Evolutionary conservation across 179 eudicot species (phyloP).

Genomic region (Monotropa hypopitys): DNA sequence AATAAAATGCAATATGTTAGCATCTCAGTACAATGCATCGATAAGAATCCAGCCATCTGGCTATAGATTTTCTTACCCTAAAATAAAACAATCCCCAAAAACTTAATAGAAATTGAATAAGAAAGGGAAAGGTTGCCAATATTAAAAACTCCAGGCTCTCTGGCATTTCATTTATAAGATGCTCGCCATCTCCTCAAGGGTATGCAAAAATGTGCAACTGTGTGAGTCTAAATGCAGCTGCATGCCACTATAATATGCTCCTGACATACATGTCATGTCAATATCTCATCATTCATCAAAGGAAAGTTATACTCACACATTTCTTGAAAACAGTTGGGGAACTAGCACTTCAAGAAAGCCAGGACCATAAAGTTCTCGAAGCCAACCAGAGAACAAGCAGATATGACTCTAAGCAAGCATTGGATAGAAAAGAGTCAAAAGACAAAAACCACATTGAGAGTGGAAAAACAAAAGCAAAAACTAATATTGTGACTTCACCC

Average conservation of each 20-base stretch:
- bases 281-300: not conserved
- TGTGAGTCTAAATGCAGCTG: not conserved
- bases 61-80: not conserved
- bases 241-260: not conserved
- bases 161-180: not conserved
- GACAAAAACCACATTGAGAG: slow-evolving; percentile 2
- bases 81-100: not conserved
- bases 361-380: slow-evolving; percentile 73
- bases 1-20: not conserved
- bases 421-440: slow-evolving; percentile 8
- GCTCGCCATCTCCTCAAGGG: not conserved
- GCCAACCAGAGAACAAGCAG: slow-evolving; percentile 90
- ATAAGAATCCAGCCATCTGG: not conserved
- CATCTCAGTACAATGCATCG: not conserved
- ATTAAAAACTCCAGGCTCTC: not conserved
- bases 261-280: not conserved
- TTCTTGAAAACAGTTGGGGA: slow-evolving; percentile 73
- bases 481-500: not conserved
- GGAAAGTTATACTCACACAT: slow-evolving; percentile 52
- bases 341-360: slow-evolving; percentile 75
- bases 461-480: not conserved
- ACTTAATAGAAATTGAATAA: not conserved
- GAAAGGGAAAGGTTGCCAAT: not conserved
- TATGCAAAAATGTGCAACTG: not conserved
- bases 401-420: slow-evolving; percentile 43